A percentile compares a stretch with the other conserved stretches of the same genome.
phyloP scores from a whole-genome alignment of 2,329 filamentous ascomycete species.

The Venturia nashicola region DNA sequence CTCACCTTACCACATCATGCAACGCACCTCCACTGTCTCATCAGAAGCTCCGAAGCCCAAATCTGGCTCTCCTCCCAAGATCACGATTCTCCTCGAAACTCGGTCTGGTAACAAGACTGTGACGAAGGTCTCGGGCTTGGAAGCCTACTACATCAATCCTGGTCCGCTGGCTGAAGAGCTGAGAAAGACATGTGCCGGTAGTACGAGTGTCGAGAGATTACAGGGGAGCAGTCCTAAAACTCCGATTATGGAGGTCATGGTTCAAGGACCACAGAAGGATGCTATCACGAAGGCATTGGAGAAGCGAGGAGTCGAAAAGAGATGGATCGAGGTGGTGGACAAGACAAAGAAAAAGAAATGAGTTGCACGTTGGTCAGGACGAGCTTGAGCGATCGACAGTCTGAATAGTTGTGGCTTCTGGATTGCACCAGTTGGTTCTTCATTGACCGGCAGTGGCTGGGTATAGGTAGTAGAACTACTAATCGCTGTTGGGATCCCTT shows the following conservation, averaged over 20 bases:
- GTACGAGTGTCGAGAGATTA: slow-evolving; percentile 50
- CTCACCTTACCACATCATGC: slow-evolving; percentile 44
- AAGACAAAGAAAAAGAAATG: slow-evolving; percentile 51
- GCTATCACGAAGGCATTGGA: slow-evolving; percentile 47
- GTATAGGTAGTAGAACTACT: neutral
- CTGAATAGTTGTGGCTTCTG: neutral
- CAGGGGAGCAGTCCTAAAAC: slow-evolving; percentile 47
- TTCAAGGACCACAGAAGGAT: slow-evolving; percentile 54
- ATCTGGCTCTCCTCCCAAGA: slow-evolving; percentile 47
- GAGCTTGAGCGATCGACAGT: neutral
- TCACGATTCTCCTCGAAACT: slow-evolving; percentile 48
- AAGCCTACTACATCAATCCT: slow-evolving; percentile 49
- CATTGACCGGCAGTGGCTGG: neutral
- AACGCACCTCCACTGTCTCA: slow-evolving; percentile 32
- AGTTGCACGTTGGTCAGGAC: neutral
- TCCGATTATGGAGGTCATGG: slow-evolving; percentile 53
- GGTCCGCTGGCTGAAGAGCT: slow-evolving; percentile 51
- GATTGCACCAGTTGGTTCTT: neutral
- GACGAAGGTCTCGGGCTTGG: slow-evolving; percentile 49
- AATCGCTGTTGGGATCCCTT: neutral
- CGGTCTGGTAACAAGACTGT: slow-evolving; percentile 55
- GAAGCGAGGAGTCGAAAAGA: slow-evolving; percentile 43
- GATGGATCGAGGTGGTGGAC: slow-evolving; percentile 53
- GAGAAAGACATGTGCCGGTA: slow-evolving; percentile 56
- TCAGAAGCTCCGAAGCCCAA: slow-evolving; percentile 43